phyloP scores from a whole-genome alignment of 2,329 filamentous ascomycete genomes.

The Cryphonectria japonica region DNA sequence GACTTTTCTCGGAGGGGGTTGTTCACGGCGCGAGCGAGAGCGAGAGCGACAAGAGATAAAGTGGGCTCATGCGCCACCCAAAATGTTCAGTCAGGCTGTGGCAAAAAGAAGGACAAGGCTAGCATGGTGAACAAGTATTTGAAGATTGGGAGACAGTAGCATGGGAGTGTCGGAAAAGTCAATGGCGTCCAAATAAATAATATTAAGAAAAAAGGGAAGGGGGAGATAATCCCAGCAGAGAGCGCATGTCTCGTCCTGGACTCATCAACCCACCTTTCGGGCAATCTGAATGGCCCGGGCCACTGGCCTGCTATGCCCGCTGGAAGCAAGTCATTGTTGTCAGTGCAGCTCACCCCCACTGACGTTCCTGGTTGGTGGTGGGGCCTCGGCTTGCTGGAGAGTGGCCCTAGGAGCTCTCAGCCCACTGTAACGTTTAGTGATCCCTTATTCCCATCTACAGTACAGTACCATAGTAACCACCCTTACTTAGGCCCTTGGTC shows the following conservation, averaged over 20 bases:
- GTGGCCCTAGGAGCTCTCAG: background rate
- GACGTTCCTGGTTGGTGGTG: background rate
- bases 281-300: background rate
- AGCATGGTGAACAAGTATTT: background rate
- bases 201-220: background rate
- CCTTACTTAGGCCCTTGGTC: background rate
- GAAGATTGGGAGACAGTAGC: background rate
- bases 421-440: background rate
- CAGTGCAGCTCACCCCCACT: background rate
- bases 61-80: background rate
- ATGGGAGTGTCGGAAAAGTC: background rate
- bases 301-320: background rate
- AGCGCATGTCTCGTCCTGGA: background rate
- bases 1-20: background rate
- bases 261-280: background rate
- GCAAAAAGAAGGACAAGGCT: background rate
- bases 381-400: background rate
- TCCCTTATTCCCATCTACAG: background rate
- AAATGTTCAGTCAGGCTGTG: slow-evolving; percentile 1
- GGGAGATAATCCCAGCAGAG: background rate
- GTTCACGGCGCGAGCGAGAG: background rate
- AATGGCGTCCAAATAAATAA: background rate
- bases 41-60: background rate
- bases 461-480: background rate
- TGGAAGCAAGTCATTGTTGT: slow-evolving; percentile 5